Base-by-base conservation (phyloP, 495 filamentous ascomycete genomes). In the Podospora appendiculata region DNA sequence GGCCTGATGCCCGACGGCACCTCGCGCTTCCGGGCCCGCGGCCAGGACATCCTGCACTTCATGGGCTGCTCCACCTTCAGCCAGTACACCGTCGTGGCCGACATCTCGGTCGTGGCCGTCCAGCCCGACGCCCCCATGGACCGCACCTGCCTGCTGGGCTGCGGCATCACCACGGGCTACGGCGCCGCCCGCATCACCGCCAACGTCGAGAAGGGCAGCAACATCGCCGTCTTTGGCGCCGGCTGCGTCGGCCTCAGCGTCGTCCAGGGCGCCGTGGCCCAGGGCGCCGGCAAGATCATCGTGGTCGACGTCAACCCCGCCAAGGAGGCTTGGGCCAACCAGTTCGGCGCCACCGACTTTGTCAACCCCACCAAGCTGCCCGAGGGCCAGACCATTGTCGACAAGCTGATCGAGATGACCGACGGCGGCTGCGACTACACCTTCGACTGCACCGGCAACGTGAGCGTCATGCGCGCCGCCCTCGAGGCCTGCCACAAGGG, bases 31-130 rank as follows among this genome's bases (percentile, higher is more conserved):
- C 87, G 79, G 64, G 90, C 87, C 74, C 91, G 90, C 65, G 93
- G 93, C 62, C 84, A 95, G 73, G 85, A 91, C 58, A 79, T 98
- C 47, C 83, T 98, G 34, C 93, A 98, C 77, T 98, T 97, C 77
- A 98, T 98, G 93, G 93, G 93, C 62, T 95, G 89, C 47, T 96
- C 90, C 13, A 98, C 93, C 60, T 98, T 98, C 80, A 90, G 89
- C 14, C 92, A 97, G 75, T 98, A 95, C 75, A 97, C 94, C 42
- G 93, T 98, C 53, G 90, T 98, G 11, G 92, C 93, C 68, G 93
- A 98, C 67, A 98, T 98, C 75, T 95, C 90, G 44, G 93, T 96
- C 44, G 93, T 97, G 13, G 86, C 90, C 45, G 90, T 97, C 58
- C 94, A 89, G 47, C 79, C 80, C 50, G 83, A 93, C 58, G 92